Conservation (phyloP, 177 flowering plant species). For the Tripterygium wilfordii region DNA sequence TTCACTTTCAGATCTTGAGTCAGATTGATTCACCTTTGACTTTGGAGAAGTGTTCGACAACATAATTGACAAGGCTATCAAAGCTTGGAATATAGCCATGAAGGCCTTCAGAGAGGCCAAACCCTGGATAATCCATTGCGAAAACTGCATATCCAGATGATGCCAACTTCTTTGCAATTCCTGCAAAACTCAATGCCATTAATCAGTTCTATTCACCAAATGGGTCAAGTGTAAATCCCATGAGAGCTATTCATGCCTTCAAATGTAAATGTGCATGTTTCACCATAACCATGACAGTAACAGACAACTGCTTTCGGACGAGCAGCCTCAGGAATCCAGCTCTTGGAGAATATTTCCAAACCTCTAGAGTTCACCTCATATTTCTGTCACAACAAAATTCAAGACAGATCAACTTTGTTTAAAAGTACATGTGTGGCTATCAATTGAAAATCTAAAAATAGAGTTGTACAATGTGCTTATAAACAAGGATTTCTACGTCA, state of each 20-base stretch:
- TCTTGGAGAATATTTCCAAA: constrained; percentile 70
- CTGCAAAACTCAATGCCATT: constrained; percentile 28
- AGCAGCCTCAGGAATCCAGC: constrained; percentile 73
- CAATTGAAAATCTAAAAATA: too few species aligned
- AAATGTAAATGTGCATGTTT: constrained; percentile 91
- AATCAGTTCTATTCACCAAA: constrained; percentile 2
- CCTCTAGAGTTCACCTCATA: constrained; percentile 83
- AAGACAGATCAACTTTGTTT: not conserved
- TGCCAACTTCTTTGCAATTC: constrained; percentile 87
- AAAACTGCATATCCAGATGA: constrained; percentile 81
- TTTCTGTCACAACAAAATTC: constrained; percentile 25
- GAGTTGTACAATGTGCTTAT: too few species aligned
- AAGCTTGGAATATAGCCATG: constrained; percentile 80
- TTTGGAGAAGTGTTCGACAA: constrained; percentile 77
- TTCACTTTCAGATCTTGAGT: not conserved
- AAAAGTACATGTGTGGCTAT: too few species aligned
- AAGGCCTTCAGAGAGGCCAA: constrained; percentile 97
- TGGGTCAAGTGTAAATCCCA: too few species aligned
- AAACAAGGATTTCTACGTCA: too few species aligned
- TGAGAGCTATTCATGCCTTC: constrained; percentile 60
- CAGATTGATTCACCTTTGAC: constrained; percentile 52
- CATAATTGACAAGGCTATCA: constrained; percentile 82
- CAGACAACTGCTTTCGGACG: constrained; percentile 67
- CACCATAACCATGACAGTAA: constrained; percentile 96
- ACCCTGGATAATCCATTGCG: constrained; percentile 96